phyloP scores from a whole-genome alignment of 176 grass and related monocot species.

The Bromus sterilis region DNA sequence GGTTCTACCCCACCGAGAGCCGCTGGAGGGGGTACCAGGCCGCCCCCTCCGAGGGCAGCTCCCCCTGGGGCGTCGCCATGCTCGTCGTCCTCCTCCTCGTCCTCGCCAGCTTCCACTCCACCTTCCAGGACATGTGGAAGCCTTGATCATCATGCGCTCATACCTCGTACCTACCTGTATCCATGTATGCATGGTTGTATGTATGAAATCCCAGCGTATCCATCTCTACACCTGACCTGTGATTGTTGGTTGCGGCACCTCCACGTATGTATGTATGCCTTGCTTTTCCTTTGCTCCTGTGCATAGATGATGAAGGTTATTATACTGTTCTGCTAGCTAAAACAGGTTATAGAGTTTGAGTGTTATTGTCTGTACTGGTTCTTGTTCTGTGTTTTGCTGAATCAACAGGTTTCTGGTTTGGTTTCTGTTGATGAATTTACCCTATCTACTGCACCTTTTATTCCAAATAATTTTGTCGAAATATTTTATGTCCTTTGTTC shows the following conservation, averaged over 20 bases:
- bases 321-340: background rate
- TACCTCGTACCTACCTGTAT: background rate
- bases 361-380: background rate
- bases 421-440: background rate
- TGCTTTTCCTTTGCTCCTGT: background rate
- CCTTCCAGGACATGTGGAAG: conserved; percentile 85
- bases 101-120: conserved; percentile 66
- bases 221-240: background rate
- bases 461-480: background rate
- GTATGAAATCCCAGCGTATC: background rate
- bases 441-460: background rate
- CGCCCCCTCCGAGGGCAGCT: conserved; percentile 44
- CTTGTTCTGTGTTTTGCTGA: background rate
- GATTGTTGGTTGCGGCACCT: background rate
- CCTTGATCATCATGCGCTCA: background rate
- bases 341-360: background rate
- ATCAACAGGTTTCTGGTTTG: background rate
- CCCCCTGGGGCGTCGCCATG: conserved; percentile 76
- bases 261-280: background rate
- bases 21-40: conserved; percentile 5
- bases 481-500: background rate
- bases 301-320: background rate
- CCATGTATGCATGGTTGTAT: rapidly evolving
- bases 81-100: conserved; percentile 65
- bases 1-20: conserved; percentile 36